Base-by-base conservation (phyloP, 768 basidiomycete genomes). In the Auricularia auricula-judae region DNA sequence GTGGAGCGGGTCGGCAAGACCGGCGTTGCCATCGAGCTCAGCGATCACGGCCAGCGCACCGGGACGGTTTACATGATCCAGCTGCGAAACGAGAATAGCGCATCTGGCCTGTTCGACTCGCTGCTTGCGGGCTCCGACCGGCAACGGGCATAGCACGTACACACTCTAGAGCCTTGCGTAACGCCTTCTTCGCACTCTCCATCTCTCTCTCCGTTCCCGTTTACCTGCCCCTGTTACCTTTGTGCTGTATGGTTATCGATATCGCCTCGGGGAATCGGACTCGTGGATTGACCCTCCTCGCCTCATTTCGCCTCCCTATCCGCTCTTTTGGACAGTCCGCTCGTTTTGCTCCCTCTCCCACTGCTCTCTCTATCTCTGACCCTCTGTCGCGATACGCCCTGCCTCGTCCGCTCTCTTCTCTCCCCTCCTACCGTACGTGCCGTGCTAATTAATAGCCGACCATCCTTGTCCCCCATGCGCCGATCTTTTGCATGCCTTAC, bases 1-100 rank as follows among this genome's bases (percentile, higher is more conserved):
- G 96, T 98, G 34, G 97, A 99, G 76, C 82, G 96, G 58, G 96
- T 99, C n/a, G 97, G 92, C 23, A 98, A 96, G 78, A 98, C 96
- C 2, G 97, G 97, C 14, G 88, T 99, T 47, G 97, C 97, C 56
- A 88, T 99, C 67, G 96, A 98, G 75, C 77, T 99, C 62, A 94
- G 91, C 74, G 91, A 95, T 77, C 81, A 86, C 64, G 97, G 97
- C n/a, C 74, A 84, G 61, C 84, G 96, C 66, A 95, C 95, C 14
- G 97, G 96, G 33, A 86, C 98, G 72, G 79, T 98, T 64, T 97
- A 99, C 75, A 97, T 99, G 97, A 87, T 98, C 63, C 95, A 98
- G 76, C 76, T 95, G 58, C 86, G 92, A 68, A 95, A 91, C 73
- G 96, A 98, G 77, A 82, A 81, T 60, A 85, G 87, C 12, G 93